Conservation (phyloP, 2,329 filamentous ascomycete genomes). For the Nemania bipapillata region DNA sequence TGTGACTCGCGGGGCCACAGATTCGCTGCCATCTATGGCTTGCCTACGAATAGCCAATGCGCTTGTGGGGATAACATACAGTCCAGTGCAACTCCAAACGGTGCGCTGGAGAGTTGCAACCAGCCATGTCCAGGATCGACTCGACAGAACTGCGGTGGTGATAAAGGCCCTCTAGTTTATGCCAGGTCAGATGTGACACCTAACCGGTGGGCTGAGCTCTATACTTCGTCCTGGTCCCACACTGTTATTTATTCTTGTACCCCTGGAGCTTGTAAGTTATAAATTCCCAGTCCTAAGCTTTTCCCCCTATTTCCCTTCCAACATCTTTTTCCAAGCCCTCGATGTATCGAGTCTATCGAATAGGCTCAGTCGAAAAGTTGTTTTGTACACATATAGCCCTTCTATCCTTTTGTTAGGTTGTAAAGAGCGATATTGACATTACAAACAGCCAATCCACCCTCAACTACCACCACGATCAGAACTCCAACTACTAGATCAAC, state of each 20-base stretch:
- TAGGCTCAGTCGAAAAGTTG: too few relatives aligned
- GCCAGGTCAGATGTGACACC: slow-evolving; percentile 18
- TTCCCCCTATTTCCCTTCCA: too few relatives aligned
- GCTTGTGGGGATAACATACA: slow-evolving; percentile 18
- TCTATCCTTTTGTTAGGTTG: too few relatives aligned
- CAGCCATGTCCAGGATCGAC: slow-evolving; percentile 31
- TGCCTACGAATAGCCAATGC: neutral
- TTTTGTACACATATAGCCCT: too few relatives aligned
- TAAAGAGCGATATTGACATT: too few relatives aligned
- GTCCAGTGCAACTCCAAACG: neutral
- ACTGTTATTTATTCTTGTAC: slow-evolving; percentile 16
- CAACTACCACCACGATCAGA: neutral
- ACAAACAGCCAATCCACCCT: neutral
- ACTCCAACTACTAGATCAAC: neutral
- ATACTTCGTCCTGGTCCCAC: slow-evolving; percentile 10
- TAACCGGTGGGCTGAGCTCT: slow-evolving; percentile 19
- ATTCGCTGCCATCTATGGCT: slow-evolving; percentile 24
- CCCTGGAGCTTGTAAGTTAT: slow-evolving; percentile 3
- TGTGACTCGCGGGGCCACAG: slow-evolving; percentile 15
- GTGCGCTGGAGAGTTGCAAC: slow-evolving; percentile 37
- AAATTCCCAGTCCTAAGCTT: neutral
- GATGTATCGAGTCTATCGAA: too few relatives aligned
- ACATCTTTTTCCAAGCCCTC: too few relatives aligned
- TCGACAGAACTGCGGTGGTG: slow-evolving; percentile 36
- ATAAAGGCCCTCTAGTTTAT: slow-evolving; percentile 35